Conservation (phyloP, 257 asterid species). For the Fraxinus pennsylvanica region DNA sequence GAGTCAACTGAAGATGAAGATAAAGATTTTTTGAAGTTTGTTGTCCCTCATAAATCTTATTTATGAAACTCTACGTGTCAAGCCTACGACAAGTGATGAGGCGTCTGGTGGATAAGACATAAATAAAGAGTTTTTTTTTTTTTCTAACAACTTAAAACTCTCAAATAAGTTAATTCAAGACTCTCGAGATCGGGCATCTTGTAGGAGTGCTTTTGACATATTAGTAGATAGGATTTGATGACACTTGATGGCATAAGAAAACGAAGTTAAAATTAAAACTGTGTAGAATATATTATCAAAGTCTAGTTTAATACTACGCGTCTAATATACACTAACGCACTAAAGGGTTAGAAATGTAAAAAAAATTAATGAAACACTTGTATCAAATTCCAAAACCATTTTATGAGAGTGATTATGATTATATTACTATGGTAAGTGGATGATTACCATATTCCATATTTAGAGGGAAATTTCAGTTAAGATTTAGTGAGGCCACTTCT, state of each 20-base stretch:
- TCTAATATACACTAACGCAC: too few species aligned
- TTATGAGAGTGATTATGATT: neutral
- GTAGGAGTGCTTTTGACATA: neutral
- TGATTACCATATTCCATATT: slow-evolving; percentile 33
- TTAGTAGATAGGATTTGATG: neutral
- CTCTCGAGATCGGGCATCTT: neutral
- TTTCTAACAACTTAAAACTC: too few species aligned
- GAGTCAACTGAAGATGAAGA: too few species aligned
- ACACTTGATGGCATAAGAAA: neutral
- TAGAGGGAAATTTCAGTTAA: slow-evolving; percentile 19
- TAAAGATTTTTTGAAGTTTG: neutral
- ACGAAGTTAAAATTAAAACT: neutral
- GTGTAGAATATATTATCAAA: neutral
- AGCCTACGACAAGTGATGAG: neutral
- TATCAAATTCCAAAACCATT: neutral
- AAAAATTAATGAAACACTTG: too few species aligned
- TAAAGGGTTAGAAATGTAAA: too few species aligned
- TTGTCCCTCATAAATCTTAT: neutral
- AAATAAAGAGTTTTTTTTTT: neutral
- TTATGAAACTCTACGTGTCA: too few species aligned
- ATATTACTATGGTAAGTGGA: slow-evolving; percentile 33
- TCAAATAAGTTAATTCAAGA: too few species aligned
- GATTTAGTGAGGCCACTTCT: slow-evolving; percentile 24
- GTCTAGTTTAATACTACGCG: neutral
- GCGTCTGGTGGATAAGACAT: too few species aligned